Base-by-base conservation (phyloP, 225 moss, liverwort and hornwort species). In the Neckera pumila region DNA sequence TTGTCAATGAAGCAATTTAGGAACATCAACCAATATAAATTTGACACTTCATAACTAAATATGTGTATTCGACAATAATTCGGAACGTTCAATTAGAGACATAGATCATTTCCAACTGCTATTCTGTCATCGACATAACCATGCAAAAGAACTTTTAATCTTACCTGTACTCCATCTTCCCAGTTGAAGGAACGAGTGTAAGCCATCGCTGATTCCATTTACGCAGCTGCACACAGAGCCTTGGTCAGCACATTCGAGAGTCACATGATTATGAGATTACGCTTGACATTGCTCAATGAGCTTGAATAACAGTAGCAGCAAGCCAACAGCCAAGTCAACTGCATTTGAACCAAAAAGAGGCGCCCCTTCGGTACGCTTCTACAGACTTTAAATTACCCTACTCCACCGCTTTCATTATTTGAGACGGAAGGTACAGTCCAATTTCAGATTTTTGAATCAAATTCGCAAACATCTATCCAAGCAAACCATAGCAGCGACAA, bases 151-250 rank as follows among this genome's bases (percentile, higher is more conserved):
- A 56, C 5, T 64, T 77, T 12, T 22, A 84, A 47, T 64, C 76
- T 81, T 67, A 96, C 98, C 97, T 95, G 91, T 94, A 97, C 84
- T 97, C 98, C 95, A 96, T 91, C 90, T 93, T 97, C 74, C 95
- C 94, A 56, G 96, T 96, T 79, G 96, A 89, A 79, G 98, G 96
- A 91, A 96, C 96, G 86, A 99, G 85, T 9, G 93, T 88, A 81
- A 99, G 95, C 95, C 95, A 99, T 88, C 98, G 94, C 86, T 96
- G 98, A 92, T 97, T 99, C 98, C 98, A 99, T 92, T 96, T 96
- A 62, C 98, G 96, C 70, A 96, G 92, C 98, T 99, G 96, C 91
- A 90, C 88, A 81, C 82, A 79, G n/a, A 86, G 61, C 30, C 73
- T 87, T 69, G 7, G 83, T 93, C 89, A 93, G 92, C 47, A 88